phyloP scores from a whole-genome alignment of 257 asterid species.

The Solanum commersonii region DNA sequence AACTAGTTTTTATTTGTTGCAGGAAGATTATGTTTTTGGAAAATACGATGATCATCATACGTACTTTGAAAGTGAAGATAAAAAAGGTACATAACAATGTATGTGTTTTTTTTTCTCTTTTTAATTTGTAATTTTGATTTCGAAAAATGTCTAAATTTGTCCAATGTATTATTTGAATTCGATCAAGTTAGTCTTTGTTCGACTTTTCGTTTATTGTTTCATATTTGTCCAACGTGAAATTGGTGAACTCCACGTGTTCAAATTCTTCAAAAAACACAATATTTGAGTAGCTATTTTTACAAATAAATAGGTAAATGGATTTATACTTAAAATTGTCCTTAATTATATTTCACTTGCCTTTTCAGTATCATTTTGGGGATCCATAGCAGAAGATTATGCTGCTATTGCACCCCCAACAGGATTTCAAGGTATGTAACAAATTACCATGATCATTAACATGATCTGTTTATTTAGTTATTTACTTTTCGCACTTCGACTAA shows the following conservation, averaged over 20 bases:
- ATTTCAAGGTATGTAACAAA: constrained; percentile 48
- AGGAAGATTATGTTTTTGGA: constrained; percentile 73
- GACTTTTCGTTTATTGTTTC: background rate
- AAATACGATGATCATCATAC: constrained; percentile 69
- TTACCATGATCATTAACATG: background rate
- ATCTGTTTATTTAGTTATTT: background rate
- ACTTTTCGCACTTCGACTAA: background rate
- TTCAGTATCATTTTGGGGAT: constrained; percentile 70
- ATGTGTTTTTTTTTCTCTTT: no score
- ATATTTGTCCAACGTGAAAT: background rate
- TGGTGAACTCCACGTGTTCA: background rate
- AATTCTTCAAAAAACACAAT: background rate
- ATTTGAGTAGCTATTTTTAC: background rate
- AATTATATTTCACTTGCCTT: background rate
- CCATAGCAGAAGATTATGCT: constrained; percentile 63
- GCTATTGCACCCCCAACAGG: constrained; percentile 85
- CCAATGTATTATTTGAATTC: background rate
- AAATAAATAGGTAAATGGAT: no score
- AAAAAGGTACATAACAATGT: constrained; percentile 29
- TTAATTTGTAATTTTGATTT: background rate
- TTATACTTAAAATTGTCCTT: no score
- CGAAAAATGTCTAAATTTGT: no score
- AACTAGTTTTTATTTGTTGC: constrained; percentile 7
- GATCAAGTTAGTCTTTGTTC: background rate
- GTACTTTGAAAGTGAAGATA: constrained; percentile 55